These are phyloP conservation scores for Penicillium soppii DNA, from an alignment of 495 filamentous ascomycete species.

Conservation along the genomic window DNA sequence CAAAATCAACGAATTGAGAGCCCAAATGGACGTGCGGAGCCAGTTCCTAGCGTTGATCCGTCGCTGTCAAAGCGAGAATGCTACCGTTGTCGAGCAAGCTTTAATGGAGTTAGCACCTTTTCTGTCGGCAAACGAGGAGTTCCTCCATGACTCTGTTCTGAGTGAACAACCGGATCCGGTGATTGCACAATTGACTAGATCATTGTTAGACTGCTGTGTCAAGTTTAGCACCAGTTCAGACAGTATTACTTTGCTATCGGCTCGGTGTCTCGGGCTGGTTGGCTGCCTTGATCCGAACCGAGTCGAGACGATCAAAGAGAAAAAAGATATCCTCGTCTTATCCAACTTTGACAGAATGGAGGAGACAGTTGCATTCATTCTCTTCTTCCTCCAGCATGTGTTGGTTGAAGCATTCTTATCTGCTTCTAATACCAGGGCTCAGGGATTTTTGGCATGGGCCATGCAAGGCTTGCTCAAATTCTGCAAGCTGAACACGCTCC, in stretches of 20 bases:
- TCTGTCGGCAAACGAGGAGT: constrained; percentile 70
- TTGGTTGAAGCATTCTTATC: constrained; percentile 89
- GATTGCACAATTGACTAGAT: constrained; percentile 66
- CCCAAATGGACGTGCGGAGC: constrained; percentile 56
- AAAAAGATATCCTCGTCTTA: constrained; percentile 75
- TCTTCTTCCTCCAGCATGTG: constrained; percentile 81
- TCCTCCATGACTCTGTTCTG: constrained; percentile 77
- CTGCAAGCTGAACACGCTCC: constrained; percentile 62
- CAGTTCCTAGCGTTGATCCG: constrained; percentile 67
- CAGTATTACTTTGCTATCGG: constrained; percentile 68
- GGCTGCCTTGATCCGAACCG: constrained; percentile 90
- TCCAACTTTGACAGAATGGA: constrained; percentile 78
- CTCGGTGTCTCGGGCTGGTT: constrained; percentile 78
- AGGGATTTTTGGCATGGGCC: constrained; percentile 86
- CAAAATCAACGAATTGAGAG: constrained; percentile 62
- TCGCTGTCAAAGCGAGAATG: constrained; percentile 78
- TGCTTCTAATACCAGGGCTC: constrained; percentile 77
- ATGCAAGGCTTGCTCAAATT: constrained; percentile 89
- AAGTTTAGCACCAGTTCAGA: constrained; percentile 69
- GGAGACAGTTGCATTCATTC: constrained; percentile 82
- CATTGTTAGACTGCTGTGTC: constrained; percentile 79
- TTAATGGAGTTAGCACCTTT: constrained; percentile 73
- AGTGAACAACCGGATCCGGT: constrained; percentile 82
- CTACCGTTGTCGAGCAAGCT: constrained; percentile 75
- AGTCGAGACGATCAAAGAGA: constrained; percentile 74